Base-by-base conservation (phyloP, 495 filamentous ascomycete genomes). In the Thozetella sp. region DNA sequence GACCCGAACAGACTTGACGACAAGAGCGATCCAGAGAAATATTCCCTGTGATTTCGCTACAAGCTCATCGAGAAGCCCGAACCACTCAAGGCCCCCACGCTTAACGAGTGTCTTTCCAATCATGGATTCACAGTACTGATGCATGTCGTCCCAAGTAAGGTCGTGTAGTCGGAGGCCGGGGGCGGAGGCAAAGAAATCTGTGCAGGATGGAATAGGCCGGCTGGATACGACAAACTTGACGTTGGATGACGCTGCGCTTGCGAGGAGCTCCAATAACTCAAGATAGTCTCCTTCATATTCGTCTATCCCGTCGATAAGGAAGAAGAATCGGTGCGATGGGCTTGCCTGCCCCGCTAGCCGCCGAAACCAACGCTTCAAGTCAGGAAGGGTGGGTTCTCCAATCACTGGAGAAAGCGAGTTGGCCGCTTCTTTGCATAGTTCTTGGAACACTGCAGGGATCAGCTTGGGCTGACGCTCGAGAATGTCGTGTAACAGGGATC, bases 291-390 rank as follows among this genome's bases (percentile, higher is more conserved):
- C 76, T 1, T 72, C 55, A 56, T 64, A 78, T 53, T 83, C 80
- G 51, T 81, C 80, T 0, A 83, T 62, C 1, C 78, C 80, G 58
- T 83, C 82, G 30, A 84, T 74, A 2, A 26, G 24, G 43, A 82
- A 76, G 46, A 83, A 73, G 24, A 53, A 12, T 9, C 23, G n/a
- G 2, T 25, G 10, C 11, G 25, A 25, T 6, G 24, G 24, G 13
- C 25, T 20, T 12, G 13, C 22, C 17, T 23, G 25, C 23, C 24
- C 24, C 51, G 30, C n/a, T 6, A 53, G 6, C 2, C 51, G 51
- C 22, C 30, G 24, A 19, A 53, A 53, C 51, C 51, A 53, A 11
- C 25, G 19, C 51, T 26, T 53, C 23, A 53, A 26, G n/a, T 53
- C 51, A n/a, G 51, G 2, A 1, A 3, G 24, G 3, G 51, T 25